Conservation (phyloP, 148 eudicot species). For the Vaccinium vitisidaea region DNA sequence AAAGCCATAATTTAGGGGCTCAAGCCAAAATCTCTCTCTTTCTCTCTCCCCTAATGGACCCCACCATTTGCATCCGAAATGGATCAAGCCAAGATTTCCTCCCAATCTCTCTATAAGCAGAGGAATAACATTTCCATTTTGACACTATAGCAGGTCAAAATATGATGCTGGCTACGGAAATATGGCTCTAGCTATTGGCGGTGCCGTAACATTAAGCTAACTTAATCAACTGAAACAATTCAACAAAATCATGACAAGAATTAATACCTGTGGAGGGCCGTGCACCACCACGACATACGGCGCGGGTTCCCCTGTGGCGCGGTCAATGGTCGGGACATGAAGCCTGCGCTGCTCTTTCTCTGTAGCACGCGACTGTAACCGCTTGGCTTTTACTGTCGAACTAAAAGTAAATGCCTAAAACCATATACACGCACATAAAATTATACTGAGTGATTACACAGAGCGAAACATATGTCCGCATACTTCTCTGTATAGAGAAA, state of each 20-base stretch:
- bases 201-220: neutral
- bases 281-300: constrained; percentile 87
- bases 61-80: neutral
- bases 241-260: neutral
- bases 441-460: too few relatives aligned
- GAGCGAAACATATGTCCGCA: neutral
- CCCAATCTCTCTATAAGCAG: neutral
- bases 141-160: neutral
- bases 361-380: constrained; percentile 55
- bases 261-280: constrained; percentile 81
- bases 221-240: neutral
- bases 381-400: constrained; percentile 75
- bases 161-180: neutral
- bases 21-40: neutral
- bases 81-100: neutral
- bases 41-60: neutral
- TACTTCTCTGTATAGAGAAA: neutral
- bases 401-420: constrained; percentile 75
- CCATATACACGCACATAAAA: neutral
- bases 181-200: neutral
- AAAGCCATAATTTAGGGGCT: neutral
- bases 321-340: constrained; percentile 75
- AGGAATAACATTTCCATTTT: neutral
- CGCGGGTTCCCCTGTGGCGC: constrained; percentile 70
- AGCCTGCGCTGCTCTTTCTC: constrained; percentile 93